These are phyloP conservation scores for Mycena chlorophos DNA, from an alignment of 768 basidiomycete genomes.

Conservation along the genomic window DNA sequence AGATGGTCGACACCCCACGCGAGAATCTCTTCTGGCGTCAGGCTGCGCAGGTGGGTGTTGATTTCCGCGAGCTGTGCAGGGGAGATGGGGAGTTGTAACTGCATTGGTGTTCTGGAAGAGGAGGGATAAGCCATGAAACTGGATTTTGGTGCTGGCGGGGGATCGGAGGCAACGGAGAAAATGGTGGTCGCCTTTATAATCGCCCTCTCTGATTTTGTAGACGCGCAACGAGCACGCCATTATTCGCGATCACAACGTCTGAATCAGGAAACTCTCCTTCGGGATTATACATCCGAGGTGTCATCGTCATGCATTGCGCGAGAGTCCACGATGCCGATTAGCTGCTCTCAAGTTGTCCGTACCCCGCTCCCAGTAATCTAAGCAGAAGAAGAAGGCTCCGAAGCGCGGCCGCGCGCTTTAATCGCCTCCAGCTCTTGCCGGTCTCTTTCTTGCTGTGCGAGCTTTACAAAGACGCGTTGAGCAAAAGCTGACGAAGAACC, in stretches of 20 bases:
- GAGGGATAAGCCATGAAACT: constrained; percentile 9
- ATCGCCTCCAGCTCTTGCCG: constrained; percentile 22
- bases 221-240: constrained; percentile 1
- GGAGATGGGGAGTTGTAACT: constrained; percentile 60
- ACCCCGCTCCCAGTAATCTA: too few species aligned
- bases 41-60: constrained; percentile 70
- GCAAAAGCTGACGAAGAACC: background rate
- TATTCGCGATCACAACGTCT: background rate
- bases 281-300: background rate
- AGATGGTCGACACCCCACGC: constrained; percentile 81
- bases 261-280: background rate
- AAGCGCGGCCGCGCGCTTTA: constrained; percentile 2
- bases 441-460: constrained; percentile 35
- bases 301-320: background rate
- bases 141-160: constrained; percentile 12
- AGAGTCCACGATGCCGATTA: background rate
- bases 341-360: too few species aligned
- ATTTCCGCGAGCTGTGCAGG: constrained; percentile 59
- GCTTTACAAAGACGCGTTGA: constrained; percentile 14
- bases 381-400: background rate
- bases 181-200: background rate
- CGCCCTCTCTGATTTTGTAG: background rate
- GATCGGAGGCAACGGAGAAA: background rate
- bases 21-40: constrained; percentile 83
- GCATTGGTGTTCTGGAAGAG: constrained; percentile 40